Conservation (phyloP, 225 moss, liverwort and hornwort genomes). For the Bryum argenteum region DNA sequence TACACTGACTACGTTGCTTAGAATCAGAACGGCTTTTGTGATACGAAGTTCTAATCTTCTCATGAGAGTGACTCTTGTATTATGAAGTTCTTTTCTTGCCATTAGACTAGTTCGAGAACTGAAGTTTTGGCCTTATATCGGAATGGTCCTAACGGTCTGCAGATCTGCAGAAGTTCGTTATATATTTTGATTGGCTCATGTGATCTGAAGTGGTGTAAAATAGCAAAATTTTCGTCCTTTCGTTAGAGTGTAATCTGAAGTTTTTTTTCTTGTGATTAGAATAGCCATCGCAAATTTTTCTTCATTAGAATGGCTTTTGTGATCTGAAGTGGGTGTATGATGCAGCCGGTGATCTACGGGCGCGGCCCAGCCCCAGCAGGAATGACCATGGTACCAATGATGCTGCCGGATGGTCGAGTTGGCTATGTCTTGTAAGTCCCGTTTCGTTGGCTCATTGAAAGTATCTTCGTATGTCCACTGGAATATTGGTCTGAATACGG, state of each 20-base stretch:
- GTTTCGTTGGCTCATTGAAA: not conserved
- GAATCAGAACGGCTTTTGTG: not conserved
- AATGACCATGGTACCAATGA: slow-evolving; percentile 99
- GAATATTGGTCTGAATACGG: slow-evolving; percentile 20
- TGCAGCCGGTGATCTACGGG: slow-evolving; percentile 97
- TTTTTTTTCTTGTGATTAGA: too few relatives aligned
- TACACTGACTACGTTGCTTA: not conserved
- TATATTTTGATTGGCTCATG: too few relatives aligned
- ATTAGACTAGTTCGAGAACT: too few relatives aligned
- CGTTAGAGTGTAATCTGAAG: too few relatives aligned
- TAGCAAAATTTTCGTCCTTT: too few relatives aligned
- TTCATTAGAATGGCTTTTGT: not conserved
- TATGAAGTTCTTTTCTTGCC: too few relatives aligned
- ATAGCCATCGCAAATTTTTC: not conserved
- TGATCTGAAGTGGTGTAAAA: too few relatives aligned
- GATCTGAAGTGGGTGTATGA: slow-evolving; percentile 20
- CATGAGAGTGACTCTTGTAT: not conserved
- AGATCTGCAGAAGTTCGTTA: not conserved
- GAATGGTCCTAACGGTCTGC: slow-evolving; percentile 14
- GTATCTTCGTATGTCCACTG: not conserved
- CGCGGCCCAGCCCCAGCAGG: slow-evolving; percentile 95
- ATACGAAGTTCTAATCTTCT: not conserved
- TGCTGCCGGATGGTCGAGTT: slow-evolving; percentile 96
- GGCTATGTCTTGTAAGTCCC: slow-evolving; percentile 95
- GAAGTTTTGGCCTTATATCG: not conserved